Evolutionary conservation across 192 early-diverging fungal species (phyloP), one percentile per base, ranked within the genome.

Genomic region (Coemansia sp.): DNA sequence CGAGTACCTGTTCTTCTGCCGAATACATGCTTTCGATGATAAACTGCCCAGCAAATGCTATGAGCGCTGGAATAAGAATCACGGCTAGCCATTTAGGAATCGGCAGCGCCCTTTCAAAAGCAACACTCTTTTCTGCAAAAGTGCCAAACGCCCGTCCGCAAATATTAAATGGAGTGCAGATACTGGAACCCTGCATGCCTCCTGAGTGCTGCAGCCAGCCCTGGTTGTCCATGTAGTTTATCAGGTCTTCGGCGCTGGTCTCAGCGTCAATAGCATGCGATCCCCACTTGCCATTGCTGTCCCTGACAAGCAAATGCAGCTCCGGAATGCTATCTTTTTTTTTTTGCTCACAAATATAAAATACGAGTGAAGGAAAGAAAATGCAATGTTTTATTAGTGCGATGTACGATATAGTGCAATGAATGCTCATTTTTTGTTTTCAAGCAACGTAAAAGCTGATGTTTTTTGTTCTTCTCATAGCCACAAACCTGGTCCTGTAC

Each of bases 71-170:
- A 4, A 81, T 50, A 31, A 81, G 32, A 17, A 81, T 64, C n/a
- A 75, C 10, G 7, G 78, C 78, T 11, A 81, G 78, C 78, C 78
- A 81, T 20, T 49, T 72, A 7, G 78, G 78, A 50, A 81, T 60
- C 10, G 78, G 78, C 20, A 81, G 51, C 7, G 38, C 42, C 36
- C 36, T 50, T 10, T 81, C 78, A 6, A 72, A n/a, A 0, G 50
- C 56, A 56, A 56, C 61, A 60, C 69, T 64, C n/a, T 61, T 60
- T 11, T 81, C 78, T 8, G 78, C 78, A 57, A 81, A 56, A 7
- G 34, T 25, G 0, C 56, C 78, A n/a, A 81, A 36, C 17, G 48
- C 10, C 56, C 52, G 61, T 55, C 78, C 78, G 34, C 78, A 81
- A 17, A 72, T 20, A 17, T 81, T 81, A 40, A 81, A 81, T 17